A percentile compares a stretch with the other conserved stretches of the same genome.
Evolutionary conservation across 768 basidiomycete species (phyloP).

Genomic region (Hemileccinum rubropunctum): DNA sequence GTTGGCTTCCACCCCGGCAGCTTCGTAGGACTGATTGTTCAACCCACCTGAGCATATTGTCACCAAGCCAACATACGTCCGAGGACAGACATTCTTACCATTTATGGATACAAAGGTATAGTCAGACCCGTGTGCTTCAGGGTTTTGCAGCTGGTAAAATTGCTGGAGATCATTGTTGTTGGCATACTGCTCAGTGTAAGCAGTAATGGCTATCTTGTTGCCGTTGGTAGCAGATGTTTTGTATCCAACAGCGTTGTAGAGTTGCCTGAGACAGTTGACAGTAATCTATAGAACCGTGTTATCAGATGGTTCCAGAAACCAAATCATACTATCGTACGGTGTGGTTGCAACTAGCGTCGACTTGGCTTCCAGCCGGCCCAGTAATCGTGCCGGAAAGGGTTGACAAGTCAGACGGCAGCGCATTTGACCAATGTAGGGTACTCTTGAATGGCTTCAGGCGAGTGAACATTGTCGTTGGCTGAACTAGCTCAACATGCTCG

Average conservation of each 20-base stretch:
- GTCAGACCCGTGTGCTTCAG: constrained; percentile 45
- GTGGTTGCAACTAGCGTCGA: constrained; percentile 48
- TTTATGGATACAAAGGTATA: constrained; percentile 56
- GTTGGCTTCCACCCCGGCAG: constrained; percentile 63
- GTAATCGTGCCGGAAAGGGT: constrained; percentile 17
- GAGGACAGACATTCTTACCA: constrained; percentile 34
- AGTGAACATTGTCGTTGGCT: constrained; percentile 70
- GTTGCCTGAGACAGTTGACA: constrained; percentile 48
- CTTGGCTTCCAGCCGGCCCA: constrained; percentile 34
- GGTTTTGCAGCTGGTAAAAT: constrained; percentile 49
- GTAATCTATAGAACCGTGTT: constrained; percentile 42
- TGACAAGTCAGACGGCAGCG: neutral
- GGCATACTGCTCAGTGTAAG: constrained; percentile 51
- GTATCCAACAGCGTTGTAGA: constrained; percentile 54
- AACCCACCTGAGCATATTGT: constrained; percentile 44
- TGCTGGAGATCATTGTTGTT: constrained; percentile 50
- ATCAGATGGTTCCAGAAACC: neutral
- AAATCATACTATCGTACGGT: constrained; percentile 17
- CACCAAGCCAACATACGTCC: constrained; percentile 2
- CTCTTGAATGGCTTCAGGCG: constrained; percentile 43
- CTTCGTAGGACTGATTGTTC: constrained; percentile 51
- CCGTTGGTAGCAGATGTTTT: constrained; percentile 39
- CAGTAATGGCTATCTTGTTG: constrained; percentile 54
- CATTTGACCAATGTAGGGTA: constrained; percentile 34
- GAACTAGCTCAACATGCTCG: constrained; percentile 62